These are phyloP conservation scores for Dimargaris xerosporica DNA, from an alignment of 192 early-diverging fungal genomes.

Conservation along the genomic window DNA sequence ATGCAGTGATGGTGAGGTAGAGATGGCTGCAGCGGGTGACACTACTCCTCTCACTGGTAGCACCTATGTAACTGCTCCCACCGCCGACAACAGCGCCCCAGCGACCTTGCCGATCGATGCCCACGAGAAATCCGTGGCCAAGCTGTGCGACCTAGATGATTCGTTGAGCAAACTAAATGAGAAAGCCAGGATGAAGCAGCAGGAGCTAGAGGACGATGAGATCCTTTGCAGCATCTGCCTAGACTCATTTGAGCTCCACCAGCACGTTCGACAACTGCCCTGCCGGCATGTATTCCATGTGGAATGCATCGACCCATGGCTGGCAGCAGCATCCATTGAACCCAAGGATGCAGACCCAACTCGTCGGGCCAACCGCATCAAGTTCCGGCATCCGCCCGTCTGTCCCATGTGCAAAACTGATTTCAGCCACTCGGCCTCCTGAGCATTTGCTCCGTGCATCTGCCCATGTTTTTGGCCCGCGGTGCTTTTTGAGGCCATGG, in stretches of 20 bases:
- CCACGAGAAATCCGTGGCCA: no score
- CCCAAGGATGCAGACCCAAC: neutral
- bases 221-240: slow-evolving; percentile 17
- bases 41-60: no score
- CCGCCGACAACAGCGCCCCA: neutral
- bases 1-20: neutral
- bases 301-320: slow-evolving; percentile 37
- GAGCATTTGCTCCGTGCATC: no score
- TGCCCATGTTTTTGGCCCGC: no score
- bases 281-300: slow-evolving; percentile 35
- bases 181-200: neutral
- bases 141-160: neutral
- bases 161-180: neutral
- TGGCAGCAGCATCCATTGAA: slow-evolving; percentile 15
- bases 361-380: neutral
- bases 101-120: neutral
- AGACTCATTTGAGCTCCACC: slow-evolving; percentile 13
- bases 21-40: no score
- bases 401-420: slow-evolving; percentile 4
- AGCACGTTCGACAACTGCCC: slow-evolving; percentile 18
- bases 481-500: no score
- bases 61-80: neutral
- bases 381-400: neutral
- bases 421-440: slow-evolving; percentile 1
- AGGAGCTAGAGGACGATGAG: neutral